Evolutionary conservation across 2,329 filamentous ascomycete species (phyloP).

Genomic region (Pseudocercospora macadamiae): DNA sequence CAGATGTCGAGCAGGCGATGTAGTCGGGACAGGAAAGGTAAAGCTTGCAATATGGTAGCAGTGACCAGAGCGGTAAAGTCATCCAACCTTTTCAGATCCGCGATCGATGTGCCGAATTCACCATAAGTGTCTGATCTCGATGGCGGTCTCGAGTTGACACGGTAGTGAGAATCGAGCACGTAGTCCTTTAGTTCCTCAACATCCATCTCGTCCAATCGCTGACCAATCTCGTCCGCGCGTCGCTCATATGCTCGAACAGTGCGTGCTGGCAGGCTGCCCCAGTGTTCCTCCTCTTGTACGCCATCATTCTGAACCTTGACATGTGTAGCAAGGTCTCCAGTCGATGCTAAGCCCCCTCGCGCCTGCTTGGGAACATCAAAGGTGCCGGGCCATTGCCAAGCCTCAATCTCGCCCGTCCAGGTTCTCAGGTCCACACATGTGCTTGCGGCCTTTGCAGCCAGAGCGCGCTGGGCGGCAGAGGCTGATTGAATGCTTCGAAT

Average conservation of each 20-base stretch:
- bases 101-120: slow-evolving; percentile 19
- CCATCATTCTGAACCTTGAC: slow-evolving; percentile 33
- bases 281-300: slow-evolving; percentile 52
- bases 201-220: slow-evolving; percentile 69
- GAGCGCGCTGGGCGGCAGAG: slow-evolving; percentile 67
- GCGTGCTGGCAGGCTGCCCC: slow-evolving; percentile 69
- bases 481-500: slow-evolving; percentile 63
- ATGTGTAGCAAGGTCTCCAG: not conserved
- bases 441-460: slow-evolving; percentile 70
- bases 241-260: slow-evolving; percentile 70
- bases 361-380: slow-evolving; percentile 46
- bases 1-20: slow-evolving; percentile 74
- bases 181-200: slow-evolving; percentile 88
- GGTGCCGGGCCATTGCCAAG: slow-evolving; percentile 61
- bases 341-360: not conserved
- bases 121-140: slow-evolving; percentile 39
- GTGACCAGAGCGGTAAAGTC: slow-evolving; percentile 90
- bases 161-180: slow-evolving; percentile 79
- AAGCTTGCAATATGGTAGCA: slow-evolving; percentile 83
- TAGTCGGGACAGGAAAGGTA: slow-evolving; percentile 78
- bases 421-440: slow-evolving; percentile 71
- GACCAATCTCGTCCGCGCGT: slow-evolving; percentile 73
- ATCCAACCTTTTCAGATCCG: slow-evolving; percentile 60
- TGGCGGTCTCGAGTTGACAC: slow-evolving; percentile 48
- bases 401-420: slow-evolving; percentile 73